Evolutionary conservation across 768 basidiomycete genomes (phyloP).

Genomic region (Clitopilus hobsonii): DNA sequence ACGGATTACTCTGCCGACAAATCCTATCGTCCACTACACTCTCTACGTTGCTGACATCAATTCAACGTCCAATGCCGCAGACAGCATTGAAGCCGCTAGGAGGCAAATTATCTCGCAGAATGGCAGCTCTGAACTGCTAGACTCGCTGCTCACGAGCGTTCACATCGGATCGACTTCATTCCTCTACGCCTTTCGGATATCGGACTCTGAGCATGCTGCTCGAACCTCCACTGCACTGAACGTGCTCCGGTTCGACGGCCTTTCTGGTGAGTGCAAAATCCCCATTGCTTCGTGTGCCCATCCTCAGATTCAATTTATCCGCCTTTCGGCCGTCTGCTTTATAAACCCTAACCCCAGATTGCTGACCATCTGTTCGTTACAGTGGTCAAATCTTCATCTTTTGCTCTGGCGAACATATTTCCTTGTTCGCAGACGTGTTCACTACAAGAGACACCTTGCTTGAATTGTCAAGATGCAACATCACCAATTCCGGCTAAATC

Average conservation of each 20-base stretch:
- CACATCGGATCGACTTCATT: slow-evolving; percentile 37
- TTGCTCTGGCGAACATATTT: slow-evolving; percentile 45
- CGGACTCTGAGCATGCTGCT: slow-evolving; percentile 26
- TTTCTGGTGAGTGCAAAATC: slow-evolving; percentile 43
- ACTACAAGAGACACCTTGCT: slow-evolving; percentile 30
- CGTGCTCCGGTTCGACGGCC: slow-evolving; percentile 40
- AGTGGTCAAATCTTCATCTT: slow-evolving; percentile 41
- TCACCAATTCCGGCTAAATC: slow-evolving; percentile 8
- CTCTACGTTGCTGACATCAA: slow-evolving; percentile 31
- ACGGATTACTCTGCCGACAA: slow-evolving; percentile 36
- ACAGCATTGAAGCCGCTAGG: slow-evolving; percentile 53
- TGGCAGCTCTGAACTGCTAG: slow-evolving; percentile 31
- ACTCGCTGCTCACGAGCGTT: slow-evolving; percentile 49
- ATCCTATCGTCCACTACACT: slow-evolving; percentile 40
- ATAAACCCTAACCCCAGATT: slow-evolving; percentile 18
- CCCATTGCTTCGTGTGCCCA: background rate
- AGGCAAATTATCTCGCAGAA: slow-evolving; percentile 39
- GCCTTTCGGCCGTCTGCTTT: background rate
- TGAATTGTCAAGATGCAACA: slow-evolving; percentile 24
- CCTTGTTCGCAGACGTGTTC: slow-evolving; percentile 50
- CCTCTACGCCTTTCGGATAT: slow-evolving; percentile 58
- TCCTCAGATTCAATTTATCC: background rate
- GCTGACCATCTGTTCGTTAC: slow-evolving; percentile 1
- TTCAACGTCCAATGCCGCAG: slow-evolving; percentile 21
- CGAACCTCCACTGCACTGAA: slow-evolving; percentile 27